These are phyloP conservation scores for Tricholomella constricta DNA, from an alignment of 768 basidiomycete genomes.

Conservation along the genomic window DNA sequence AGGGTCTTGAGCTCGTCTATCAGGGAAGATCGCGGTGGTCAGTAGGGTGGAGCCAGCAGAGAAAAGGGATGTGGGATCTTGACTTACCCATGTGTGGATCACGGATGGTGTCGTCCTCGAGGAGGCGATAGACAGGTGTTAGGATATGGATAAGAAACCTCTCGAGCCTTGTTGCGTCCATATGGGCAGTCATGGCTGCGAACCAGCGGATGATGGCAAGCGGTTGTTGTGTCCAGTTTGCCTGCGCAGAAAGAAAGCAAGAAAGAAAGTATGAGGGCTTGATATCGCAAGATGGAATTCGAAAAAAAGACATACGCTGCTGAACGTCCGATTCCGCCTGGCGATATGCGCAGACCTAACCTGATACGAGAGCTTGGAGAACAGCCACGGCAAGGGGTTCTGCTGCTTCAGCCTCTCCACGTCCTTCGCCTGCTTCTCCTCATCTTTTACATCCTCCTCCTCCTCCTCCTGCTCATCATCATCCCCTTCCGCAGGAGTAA, in stretches of 20 bases:
- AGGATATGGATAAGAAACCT: constrained; percentile 82
- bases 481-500: constrained; percentile 17
- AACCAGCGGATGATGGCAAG: constrained; percentile 87
- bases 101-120: constrained; percentile 82
- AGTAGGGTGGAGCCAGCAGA: neutral
- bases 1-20: constrained; percentile 83
- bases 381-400: constrained; percentile 85
- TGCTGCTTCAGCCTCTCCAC: constrained; percentile 30
- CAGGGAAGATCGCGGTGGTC: neutral
- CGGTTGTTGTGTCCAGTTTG: constrained; percentile 83
- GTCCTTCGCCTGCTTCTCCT: constrained; percentile 24
- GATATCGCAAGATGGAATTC: too few relatives aligned
- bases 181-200: constrained; percentile 81
- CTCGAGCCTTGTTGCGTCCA: constrained; percentile 61
- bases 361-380: constrained; percentile 92
- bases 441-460: constrained; percentile 27
- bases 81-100: constrained; percentile 77
- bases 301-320: constrained; percentile 39
- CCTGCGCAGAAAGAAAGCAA: constrained; percentile 39
- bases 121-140: constrained; percentile 82
- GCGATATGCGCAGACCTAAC: constrained; percentile 74
- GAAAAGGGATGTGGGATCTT: too few relatives aligned
- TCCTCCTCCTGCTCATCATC: constrained; percentile 31
- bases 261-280: constrained; percentile 6
- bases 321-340: constrained; percentile 55